Percentiles rank a stretch among this genome's conserved stretches.
Conservation (phyloP, 2,329 filamentous ascomycete species). For the Microdochium nivale region DNA sequence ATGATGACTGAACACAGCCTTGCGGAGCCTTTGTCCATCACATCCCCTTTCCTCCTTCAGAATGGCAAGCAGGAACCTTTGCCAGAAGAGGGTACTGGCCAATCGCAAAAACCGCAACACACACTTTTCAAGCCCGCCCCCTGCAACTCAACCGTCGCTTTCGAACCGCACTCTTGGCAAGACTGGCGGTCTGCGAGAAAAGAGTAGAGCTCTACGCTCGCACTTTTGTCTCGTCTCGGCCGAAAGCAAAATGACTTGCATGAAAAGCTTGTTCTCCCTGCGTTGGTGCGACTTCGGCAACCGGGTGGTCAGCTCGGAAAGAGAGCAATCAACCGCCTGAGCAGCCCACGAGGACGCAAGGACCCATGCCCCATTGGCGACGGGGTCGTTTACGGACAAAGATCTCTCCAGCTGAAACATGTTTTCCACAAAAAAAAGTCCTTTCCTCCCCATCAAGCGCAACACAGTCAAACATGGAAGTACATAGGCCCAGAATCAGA, state of each 20-base stretch:
- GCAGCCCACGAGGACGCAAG: too few species aligned
- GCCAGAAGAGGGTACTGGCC: too few species aligned
- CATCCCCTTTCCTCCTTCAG: too few species aligned
- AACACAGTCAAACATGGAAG: not conserved
- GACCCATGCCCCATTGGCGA: too few species aligned
- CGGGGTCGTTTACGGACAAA: too few species aligned
- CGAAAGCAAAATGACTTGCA: not conserved
- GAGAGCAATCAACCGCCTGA: not conserved
- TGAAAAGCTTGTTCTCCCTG: not conserved
- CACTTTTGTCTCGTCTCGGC: not conserved
- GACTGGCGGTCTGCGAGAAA: not conserved
- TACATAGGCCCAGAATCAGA: not conserved
- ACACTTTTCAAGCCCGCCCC: too few species aligned
- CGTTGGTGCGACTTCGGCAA: not conserved
- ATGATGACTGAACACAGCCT: constrained; percentile 12
- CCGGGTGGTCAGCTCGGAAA: not conserved
- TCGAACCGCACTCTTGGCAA: too few species aligned
- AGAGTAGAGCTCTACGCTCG: not conserved
- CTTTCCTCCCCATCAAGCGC: not conserved
- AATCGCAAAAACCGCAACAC: too few species aligned
- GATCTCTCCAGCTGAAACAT: not conserved
- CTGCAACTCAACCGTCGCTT: too few species aligned
- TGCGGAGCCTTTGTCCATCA: not conserved
- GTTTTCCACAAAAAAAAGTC: not conserved
- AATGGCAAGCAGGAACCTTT: too few species aligned